Evolutionary conservation across 106 monocot species (phyloP).

Genomic region (Dendrobium chrysotoxum): DNA sequence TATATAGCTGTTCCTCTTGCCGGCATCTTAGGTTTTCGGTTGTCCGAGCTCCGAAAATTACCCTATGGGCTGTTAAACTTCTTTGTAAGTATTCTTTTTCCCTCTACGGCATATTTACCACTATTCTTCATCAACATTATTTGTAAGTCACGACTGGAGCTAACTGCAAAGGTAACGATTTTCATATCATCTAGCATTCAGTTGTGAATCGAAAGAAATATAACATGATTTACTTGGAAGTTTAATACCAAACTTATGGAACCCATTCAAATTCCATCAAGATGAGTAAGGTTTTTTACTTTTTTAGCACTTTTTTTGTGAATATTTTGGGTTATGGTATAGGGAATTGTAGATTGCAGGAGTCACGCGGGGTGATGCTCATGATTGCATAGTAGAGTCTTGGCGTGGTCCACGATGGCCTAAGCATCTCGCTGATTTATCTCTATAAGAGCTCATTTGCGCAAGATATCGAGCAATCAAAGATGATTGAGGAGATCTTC

Average conservation of each 20-base stretch:
- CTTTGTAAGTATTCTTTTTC: no score
- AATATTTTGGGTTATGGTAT: neutral
- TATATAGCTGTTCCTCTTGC: no score
- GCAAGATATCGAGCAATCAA: constrained; percentile 72
- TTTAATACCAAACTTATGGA: neutral
- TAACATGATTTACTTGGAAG: no score
- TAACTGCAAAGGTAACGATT: no score
- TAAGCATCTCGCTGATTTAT: constrained; percentile 83
- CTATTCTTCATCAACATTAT: no score
- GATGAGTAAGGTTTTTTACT: neutral
- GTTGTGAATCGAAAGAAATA: no score
- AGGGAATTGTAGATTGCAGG: neutral
- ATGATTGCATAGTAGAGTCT: constrained; percentile 71
- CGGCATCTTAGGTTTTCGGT: no score
- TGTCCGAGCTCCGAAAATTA: no score
- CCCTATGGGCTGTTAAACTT: no score
- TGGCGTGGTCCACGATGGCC: constrained; percentile 76
- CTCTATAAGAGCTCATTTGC: constrained; percentile 79
- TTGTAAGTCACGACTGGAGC: no score
- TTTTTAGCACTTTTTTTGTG: neutral
- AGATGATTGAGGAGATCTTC: constrained; percentile 78
- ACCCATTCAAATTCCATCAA: neutral
- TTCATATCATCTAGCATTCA: no score
- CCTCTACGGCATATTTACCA: no score
- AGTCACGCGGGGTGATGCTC: constrained; percentile 51